Evolutionary conservation across 148 eudicot species (phyloP), one percentile per base, ranked within the genome.

Genomic region (Nyssa sinensis): DNA sequence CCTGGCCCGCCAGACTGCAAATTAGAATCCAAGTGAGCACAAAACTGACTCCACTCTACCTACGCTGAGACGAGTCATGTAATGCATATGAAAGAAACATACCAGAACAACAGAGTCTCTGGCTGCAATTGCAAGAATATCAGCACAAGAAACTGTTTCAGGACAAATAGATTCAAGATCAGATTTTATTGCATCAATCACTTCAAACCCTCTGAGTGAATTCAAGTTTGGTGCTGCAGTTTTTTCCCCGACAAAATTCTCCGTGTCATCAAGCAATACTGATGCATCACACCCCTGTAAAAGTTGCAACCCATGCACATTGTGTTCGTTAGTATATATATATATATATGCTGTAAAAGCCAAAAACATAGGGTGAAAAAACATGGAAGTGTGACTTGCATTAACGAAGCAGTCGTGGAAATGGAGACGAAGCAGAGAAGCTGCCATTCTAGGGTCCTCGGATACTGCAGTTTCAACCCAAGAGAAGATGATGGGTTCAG

Each of bases 371-470:
- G 7, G 14, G 5, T 12, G 27, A 9, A 16, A 28, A 29, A n/a
- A 39, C 21, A 10, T 2, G 24, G 1, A 70, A 37, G 28, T 6
- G 3, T 17, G 64, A 70, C 92, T 79, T 91, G 83, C 98, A 84
- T 93, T 91, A 37, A 91, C 96, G 49, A 93, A 89, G 75, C 98
- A 93, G 60, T 93, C 97, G 62, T 93, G 97, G 70, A 93, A 93
- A 82, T 93, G 97, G 32, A 93, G 94, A 33, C 96, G 96, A 66
- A 93, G 94, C 69, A 93, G 80, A 7, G 94, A 91, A 62, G 98
- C 98, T 14, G 91, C 86, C 91, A 93, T 89, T n/a, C 98, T 81
- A n/a, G 98, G 90, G 60, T 93, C 98, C 35, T 85, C 80, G 0
- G 84, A 61, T 3, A 88, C 85, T 0, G 88, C 92, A 69, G 75